Conservation (phyloP, 768 basidiomycete species). For the Lactarius sp. region DNA sequence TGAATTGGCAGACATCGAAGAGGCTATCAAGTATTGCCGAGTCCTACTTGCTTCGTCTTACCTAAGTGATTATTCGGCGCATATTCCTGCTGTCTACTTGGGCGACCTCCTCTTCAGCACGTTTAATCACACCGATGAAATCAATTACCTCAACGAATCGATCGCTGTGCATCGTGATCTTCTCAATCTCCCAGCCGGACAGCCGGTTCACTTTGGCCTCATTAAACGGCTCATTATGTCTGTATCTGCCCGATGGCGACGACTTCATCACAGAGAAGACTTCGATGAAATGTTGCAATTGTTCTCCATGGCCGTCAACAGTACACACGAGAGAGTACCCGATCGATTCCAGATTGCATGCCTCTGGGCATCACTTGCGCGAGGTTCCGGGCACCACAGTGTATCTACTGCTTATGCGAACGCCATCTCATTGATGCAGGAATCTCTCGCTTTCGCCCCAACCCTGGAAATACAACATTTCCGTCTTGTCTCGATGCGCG, state of each 20-base stretch:
- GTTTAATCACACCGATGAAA: not conserved
- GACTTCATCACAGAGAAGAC: not conserved
- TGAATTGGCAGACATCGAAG: not conserved
- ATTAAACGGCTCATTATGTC: not conserved
- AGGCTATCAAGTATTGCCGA: not conserved
- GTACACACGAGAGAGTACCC: no score
- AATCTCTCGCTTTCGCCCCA: not conserved
- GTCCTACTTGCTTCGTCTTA: not conserved
- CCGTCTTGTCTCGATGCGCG: not conserved
- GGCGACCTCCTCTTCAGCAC: not conserved
- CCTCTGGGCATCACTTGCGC: not conserved
- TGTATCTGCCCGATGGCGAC: not conserved
- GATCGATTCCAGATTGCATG: not conserved
- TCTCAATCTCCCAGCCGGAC: no score
- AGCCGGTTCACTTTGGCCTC: no score
- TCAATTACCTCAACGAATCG: not conserved
- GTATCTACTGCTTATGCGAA: not conserved
- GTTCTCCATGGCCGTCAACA: not conserved
- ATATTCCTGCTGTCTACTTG: not conserved
- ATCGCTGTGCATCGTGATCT: not conserved
- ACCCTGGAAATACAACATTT: conserved; percentile 1
- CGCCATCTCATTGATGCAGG: not conserved
- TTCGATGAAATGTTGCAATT: not conserved
- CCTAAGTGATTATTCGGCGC: not conserved
- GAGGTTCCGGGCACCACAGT: no score